Percentiles rank a stretch among this genome's conserved stretches.
These are phyloP conservation scores for Cladosporium oxysporum DNA, from an alignment of 2,329 filamentous ascomycete genomes.

Conservation along the genomic window DNA sequence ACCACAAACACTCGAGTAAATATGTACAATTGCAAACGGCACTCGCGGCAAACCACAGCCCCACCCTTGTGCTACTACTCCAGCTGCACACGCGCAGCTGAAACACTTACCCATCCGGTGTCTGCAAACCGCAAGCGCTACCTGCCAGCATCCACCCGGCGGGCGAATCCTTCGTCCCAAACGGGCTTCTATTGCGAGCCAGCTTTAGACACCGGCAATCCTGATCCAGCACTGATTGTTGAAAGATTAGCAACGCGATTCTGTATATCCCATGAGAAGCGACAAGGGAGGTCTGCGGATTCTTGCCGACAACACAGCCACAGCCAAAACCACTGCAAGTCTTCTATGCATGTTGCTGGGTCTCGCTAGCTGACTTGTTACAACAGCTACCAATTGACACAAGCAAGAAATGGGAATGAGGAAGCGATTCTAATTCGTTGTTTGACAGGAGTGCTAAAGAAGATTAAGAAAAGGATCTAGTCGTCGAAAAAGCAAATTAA, in stretches of 20 bases:
- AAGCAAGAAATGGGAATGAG: not conserved
- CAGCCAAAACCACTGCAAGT: too few species aligned
- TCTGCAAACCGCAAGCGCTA: not conserved
- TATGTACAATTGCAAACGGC: not conserved
- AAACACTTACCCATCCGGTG: not conserved
- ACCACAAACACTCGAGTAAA: not conserved
- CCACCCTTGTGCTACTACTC: not conserved
- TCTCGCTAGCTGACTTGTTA: too few species aligned
- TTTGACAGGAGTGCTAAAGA: not conserved
- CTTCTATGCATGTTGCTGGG: too few species aligned
- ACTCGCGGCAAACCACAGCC: not conserved
- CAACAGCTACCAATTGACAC: too few species aligned
- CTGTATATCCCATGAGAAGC: too few species aligned
- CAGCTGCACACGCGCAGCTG: not conserved
- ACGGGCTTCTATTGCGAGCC: not conserved
- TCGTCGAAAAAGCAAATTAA: not conserved
- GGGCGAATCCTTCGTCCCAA: not conserved
- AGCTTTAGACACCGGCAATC: not conserved
- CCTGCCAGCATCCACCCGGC: too few species aligned
- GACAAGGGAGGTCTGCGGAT: too few species aligned
- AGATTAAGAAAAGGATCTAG: not conserved
- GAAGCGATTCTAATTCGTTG: not conserved
- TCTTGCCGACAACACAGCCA: not conserved
- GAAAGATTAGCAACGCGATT: not conserved
- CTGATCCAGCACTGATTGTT: not conserved